phyloP scores from a whole-genome alignment of 257 asterid species.

The Solanum habrochaites region DNA sequence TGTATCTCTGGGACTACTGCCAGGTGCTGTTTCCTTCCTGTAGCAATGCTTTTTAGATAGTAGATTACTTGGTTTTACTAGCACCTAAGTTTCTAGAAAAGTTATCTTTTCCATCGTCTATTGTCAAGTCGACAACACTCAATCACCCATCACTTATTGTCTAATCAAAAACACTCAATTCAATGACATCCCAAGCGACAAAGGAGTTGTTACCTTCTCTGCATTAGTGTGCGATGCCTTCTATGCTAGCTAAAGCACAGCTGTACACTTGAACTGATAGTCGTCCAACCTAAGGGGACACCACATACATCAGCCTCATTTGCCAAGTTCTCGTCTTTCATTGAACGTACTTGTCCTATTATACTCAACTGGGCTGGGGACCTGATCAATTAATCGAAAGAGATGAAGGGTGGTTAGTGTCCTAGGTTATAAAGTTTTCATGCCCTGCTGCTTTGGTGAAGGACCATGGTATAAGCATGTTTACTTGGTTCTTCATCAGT shows the following conservation, averaged over 20 bases:
- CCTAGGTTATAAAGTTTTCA: background rate
- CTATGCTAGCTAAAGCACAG: background rate
- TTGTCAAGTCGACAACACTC: background rate
- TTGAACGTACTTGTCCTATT: background rate
- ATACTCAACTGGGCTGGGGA: background rate
- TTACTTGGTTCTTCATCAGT: background rate
- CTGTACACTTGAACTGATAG: background rate
- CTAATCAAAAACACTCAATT: background rate
- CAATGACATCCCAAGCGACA: background rate
- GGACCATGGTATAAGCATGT: background rate
- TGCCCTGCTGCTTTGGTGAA: background rate
- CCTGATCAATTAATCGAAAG: background rate
- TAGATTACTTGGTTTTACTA: background rate
- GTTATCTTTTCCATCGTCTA: background rate
- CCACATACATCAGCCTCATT: background rate
- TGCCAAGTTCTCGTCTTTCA: background rate
- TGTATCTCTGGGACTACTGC: background rate
- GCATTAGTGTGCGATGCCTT: background rate
- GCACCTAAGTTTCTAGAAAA: background rate
- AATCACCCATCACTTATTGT: background rate
- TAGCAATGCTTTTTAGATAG: background rate
- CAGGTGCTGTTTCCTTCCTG: background rate
- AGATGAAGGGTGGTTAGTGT: background rate
- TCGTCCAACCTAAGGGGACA: background rate
- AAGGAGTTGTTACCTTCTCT: background rate